phyloP scores from a whole-genome alignment of 163 green algal genomes.

The Scenedesmus sp. region DNA sequence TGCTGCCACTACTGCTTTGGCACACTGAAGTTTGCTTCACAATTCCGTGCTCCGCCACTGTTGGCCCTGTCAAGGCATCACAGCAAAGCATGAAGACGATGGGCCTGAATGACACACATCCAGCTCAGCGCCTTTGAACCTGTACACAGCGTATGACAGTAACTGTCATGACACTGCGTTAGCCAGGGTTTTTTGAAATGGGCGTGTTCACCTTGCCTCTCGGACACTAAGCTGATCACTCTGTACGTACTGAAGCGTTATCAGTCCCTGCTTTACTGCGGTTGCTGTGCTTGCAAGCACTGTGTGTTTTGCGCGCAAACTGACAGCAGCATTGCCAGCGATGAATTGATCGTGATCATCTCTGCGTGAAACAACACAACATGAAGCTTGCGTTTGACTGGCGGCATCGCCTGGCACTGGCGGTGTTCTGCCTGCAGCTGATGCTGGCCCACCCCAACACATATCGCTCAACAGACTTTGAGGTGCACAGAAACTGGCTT shows the following conservation, averaged over 20 bases:
- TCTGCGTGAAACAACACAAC: neutral
- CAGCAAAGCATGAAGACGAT: too few species aligned
- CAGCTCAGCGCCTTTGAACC: neutral
- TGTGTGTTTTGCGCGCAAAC: neutral
- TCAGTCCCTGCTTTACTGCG: neutral
- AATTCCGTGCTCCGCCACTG: neutral
- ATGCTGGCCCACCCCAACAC: conserved; percentile 84
- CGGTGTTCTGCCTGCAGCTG: conserved; percentile 80
- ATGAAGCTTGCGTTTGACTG: conserved; percentile 16
- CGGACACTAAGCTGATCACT: too few species aligned
- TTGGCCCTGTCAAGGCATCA: too few species aligned
- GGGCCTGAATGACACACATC: too few species aligned
- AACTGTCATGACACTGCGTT: neutral
- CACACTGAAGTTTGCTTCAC: neutral
- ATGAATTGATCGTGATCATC: neutral
- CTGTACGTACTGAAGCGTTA: neutral
- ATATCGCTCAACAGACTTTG: conserved; percentile 97
- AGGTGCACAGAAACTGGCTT: conserved; percentile 99
- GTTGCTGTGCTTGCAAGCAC: neutral
- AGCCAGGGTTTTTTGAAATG: neutral
- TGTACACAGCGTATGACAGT: neutral
- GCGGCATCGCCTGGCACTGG: neutral
- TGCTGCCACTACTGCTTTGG: neutral
- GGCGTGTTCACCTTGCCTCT: too few species aligned
- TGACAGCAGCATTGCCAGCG: neutral